phyloP scores from a whole-genome alignment of 306 rosid species.

The Quercus agrifolia region DNA sequence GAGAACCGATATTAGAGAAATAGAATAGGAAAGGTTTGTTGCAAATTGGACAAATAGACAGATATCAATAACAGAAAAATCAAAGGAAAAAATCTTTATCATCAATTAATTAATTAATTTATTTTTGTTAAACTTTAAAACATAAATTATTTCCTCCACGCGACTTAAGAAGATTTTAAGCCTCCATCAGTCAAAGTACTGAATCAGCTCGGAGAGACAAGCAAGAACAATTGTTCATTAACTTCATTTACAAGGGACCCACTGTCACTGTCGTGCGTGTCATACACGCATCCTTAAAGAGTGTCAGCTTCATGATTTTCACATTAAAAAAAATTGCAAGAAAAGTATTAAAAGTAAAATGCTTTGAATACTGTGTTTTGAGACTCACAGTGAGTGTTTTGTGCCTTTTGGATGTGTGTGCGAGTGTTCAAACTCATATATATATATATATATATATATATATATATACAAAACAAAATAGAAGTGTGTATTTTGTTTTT shows the following conservation, averaged over 20 bases:
- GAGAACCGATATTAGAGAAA: neutral
- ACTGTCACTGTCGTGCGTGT: constrained; percentile 10
- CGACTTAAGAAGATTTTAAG: neutral
- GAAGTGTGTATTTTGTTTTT: neutral
- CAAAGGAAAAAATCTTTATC: neutral
- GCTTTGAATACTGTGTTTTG: constrained; percentile 5
- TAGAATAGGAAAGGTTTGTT: constrained; percentile 22
- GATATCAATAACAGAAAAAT: constrained; percentile 24
- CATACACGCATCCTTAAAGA: constrained; percentile 15
- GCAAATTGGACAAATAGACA: neutral
- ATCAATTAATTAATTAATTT: too few relatives aligned
- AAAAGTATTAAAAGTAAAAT: neutral
- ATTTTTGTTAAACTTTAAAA: too few relatives aligned
- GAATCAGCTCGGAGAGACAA: neutral
- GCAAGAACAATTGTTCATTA: neutral
- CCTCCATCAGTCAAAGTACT: neutral
- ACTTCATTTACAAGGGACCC: constrained; percentile 3
- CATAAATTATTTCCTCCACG: constrained; percentile 15
- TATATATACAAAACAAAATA: neutral
- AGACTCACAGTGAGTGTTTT: constrained; percentile 15
- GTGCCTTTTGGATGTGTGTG: constrained; percentile 5
- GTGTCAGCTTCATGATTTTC: neutral
- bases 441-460: neutral
- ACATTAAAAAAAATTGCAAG: neutral
- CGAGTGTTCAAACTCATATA: neutral